phyloP scores from a whole-genome alignment of 805 yeast genomes.

The Metschnikowia sp. region DNA sequence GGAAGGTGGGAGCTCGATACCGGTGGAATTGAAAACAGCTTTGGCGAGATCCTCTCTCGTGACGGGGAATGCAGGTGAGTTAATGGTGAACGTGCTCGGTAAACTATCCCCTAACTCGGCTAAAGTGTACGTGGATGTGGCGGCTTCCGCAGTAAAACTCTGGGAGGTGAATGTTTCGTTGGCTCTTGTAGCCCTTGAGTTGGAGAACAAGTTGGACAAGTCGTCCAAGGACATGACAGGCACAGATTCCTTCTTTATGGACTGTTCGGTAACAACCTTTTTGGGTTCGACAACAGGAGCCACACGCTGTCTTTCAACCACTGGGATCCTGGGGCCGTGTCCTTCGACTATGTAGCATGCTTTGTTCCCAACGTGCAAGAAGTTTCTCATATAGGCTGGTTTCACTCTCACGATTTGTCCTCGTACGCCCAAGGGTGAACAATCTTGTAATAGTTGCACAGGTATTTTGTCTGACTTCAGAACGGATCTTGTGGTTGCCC shows the following conservation, averaged over 20 bases:
- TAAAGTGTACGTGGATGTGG: slow-evolving; percentile 22
- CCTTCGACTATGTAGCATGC: slow-evolving; percentile 60
- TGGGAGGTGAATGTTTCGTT: slow-evolving; percentile 4
- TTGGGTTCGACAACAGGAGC: slow-evolving; percentile 3
- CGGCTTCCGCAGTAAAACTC: slow-evolving; percentile 17
- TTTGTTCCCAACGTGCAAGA: slow-evolving; percentile 64
- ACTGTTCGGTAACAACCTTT: slow-evolving; percentile 5
- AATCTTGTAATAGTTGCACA: slow-evolving; percentile 73
- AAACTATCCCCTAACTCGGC: slow-evolving; percentile 31
- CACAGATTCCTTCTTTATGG: slow-evolving; percentile 2
- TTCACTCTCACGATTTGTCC: slow-evolving; percentile 76
- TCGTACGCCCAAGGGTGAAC: slow-evolving; percentile 56
- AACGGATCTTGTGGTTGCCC: slow-evolving; percentile 14
- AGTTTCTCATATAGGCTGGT: slow-evolving; percentile 81
- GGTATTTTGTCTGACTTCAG: slow-evolving; percentile 42
- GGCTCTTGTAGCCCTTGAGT: slow-evolving; percentile 21
- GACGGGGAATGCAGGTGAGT: slow-evolving; percentile 24
- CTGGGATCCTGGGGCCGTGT: slow-evolving; percentile 38
- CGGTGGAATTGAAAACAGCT: slow-evolving; percentile 28
- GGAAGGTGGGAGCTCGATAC: slow-evolving; percentile 27
- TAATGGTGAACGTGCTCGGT: slow-evolving; percentile 24
- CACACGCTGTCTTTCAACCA: slow-evolving; percentile 26
- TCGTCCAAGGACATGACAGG: slow-evolving; percentile 37
- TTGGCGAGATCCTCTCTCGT: slow-evolving; percentile 23
- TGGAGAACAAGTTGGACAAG: slow-evolving; percentile 33